These are phyloP conservation scores for Lentinula raphanica DNA, from an alignment of 768 basidiomycete genomes.

Conservation along the genomic window DNA sequence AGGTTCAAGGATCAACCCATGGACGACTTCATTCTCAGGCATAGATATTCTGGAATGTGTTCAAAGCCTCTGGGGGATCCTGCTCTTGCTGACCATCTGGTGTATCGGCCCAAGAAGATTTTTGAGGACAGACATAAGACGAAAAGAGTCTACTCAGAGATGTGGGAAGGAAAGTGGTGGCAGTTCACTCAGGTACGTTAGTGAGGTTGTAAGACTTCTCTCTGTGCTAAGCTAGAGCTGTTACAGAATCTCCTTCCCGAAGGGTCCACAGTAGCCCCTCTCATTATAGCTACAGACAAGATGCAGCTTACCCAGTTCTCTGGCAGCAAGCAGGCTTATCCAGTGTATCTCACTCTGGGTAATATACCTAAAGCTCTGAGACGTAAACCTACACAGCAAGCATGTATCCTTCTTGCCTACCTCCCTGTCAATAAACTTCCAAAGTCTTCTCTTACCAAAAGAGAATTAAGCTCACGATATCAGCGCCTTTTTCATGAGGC, in stretches of 20 bases:
- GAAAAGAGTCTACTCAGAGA: no score
- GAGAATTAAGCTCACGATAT: neutral
- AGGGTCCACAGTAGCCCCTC: slow-evolving; percentile 17
- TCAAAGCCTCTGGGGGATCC: slow-evolving; percentile 19
- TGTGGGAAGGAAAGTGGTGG: no score
- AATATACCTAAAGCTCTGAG: no score
- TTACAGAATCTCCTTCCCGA: slow-evolving; percentile 4
- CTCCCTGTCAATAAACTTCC: no score
- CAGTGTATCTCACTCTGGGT: slow-evolving; percentile 29
- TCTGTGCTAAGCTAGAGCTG: neutral
- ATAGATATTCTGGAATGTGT: slow-evolving; percentile 19
- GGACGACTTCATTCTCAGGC: slow-evolving; percentile 17
- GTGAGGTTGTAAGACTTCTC: neutral
- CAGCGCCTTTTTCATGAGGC: neutral
- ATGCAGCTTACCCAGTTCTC: no score
- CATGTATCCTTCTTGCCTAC: no score
- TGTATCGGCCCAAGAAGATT: slow-evolving; percentile 19
- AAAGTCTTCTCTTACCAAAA: no score
- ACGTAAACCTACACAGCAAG: no score
- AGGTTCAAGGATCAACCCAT: slow-evolving; percentile 7
- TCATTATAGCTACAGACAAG: no score
- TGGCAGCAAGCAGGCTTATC: slow-evolving; percentile 26
- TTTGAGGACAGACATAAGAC: no score
- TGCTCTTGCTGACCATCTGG: slow-evolving; percentile 16
- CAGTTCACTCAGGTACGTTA: no score